These are phyloP conservation scores for Sporothrix euskadiensis DNA, from an alignment of 2,329 filamentous ascomycete species.

Conservation along the genomic window DNA sequence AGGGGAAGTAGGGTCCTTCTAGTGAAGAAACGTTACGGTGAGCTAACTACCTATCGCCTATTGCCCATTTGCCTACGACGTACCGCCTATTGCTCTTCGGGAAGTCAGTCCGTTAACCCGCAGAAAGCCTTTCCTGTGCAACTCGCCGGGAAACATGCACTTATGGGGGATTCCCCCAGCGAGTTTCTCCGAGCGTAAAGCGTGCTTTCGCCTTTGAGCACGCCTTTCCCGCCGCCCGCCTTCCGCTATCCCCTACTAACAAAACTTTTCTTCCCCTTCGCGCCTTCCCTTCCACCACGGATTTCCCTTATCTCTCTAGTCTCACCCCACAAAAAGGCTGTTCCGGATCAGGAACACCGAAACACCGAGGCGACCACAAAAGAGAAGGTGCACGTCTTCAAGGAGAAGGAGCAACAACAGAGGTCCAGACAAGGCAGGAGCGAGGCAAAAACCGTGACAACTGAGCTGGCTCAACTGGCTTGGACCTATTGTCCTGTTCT, in stretches of 20 bases:
- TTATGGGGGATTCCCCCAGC: constrained; percentile 7
- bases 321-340: constrained; percentile 17
- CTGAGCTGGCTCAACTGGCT: not conserved
- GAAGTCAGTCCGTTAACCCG: constrained; percentile 22
- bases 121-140: not conserved
- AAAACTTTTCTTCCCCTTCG: not conserved
- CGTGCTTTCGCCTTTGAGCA: not conserved
- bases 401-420: not conserved
- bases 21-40: constrained; percentile 7
- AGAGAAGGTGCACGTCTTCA: not conserved
- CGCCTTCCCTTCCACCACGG: not conserved
- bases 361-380: constrained; percentile 4
- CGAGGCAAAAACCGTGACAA: constrained; percentile 7
- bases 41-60: not conserved
- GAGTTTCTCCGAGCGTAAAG: constrained; percentile 12
- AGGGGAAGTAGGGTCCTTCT: not conserved
- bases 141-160: constrained; percentile 15
- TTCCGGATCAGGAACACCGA: constrained; percentile 11
- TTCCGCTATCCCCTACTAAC: constrained; percentile 1
- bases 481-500: not conserved
- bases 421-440: not conserved
- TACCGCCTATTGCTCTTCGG: constrained; percentile 8
- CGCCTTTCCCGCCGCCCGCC: constrained; percentile 18
- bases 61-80: not conserved
- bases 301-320: constrained; percentile 22